Conservation (phyloP, 441 rosid species). For the Metrosideros polymorpha region DNA sequence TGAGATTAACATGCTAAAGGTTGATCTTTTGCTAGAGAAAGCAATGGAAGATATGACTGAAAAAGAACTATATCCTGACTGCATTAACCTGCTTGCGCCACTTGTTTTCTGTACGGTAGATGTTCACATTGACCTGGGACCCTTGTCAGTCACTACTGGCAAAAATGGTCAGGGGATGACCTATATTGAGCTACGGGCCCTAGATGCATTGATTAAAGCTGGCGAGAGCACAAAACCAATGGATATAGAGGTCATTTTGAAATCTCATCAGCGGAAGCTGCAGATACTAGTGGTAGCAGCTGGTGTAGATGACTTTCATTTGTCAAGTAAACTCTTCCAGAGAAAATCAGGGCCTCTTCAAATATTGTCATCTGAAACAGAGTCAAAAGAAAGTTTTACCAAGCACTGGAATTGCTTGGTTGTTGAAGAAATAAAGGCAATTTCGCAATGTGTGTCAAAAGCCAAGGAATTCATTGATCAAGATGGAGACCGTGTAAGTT, state of each 20-base stretch:
- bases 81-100: slow-evolving; percentile 70
- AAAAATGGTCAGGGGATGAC: slow-evolving; percentile 28
- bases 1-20: slow-evolving; percentile 70
- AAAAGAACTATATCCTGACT: slow-evolving; percentile 65
- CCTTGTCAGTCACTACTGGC: slow-evolving; percentile 28
- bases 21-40: slow-evolving; percentile 72
- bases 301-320: slow-evolving; percentile 38
- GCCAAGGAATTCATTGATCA: slow-evolving; percentile 51
- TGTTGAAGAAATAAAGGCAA: slow-evolving; percentile 76
- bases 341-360: slow-evolving; percentile 23
- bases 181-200: slow-evolving; percentile 60
- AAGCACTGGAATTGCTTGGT: slow-evolving; percentile 52
- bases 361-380: slow-evolving; percentile 24
- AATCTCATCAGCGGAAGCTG: slow-evolving; percentile 75
- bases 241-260: slow-evolving; percentile 55
- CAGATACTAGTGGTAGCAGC: slow-evolving; percentile 57
- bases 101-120: slow-evolving; percentile 58
- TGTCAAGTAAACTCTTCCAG: slow-evolving; percentile 21
- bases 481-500: slow-evolving; percentile 63
- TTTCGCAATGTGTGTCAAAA: slow-evolving; percentile 51
- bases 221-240: slow-evolving; percentile 60
- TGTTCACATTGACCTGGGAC: slow-evolving; percentile 29
- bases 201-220: slow-evolving; percentile 61
- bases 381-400: slow-evolving; percentile 31
- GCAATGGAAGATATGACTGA: slow-evolving; percentile 63